Percentiles rank a stretch among this genome's conserved stretches.
Evolutionary conservation across 2,329 filamentous ascomycete species (phyloP).

Genomic region (Verticillium dahliae): DNA sequence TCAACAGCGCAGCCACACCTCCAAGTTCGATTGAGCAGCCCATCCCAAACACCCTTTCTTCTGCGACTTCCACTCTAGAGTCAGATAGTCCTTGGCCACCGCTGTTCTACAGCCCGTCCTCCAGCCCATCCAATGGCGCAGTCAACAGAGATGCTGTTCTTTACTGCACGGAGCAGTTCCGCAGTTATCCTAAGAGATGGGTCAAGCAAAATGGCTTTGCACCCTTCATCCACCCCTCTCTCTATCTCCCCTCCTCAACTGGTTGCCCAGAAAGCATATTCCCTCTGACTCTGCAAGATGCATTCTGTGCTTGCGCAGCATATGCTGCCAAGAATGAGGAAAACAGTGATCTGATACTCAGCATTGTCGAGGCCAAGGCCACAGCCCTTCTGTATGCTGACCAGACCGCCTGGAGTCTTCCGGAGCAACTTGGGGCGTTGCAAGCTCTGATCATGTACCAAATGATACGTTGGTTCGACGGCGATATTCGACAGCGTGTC

Average conservation of each 20-base stretch:
- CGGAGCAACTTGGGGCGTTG: slow-evolving; percentile 13
- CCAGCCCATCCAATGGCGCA: slow-evolving; percentile 1
- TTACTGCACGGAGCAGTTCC: slow-evolving; percentile 12
- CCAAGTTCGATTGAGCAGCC: not conserved
- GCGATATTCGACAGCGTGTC: slow-evolving; percentile 14
- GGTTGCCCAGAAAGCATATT: slow-evolving; percentile 11
- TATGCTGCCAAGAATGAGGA: slow-evolving; percentile 17
- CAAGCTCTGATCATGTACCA: slow-evolving; percentile 17
- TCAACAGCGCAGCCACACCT: slow-evolving; percentile 8
- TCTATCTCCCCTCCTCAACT: slow-evolving; percentile 13
- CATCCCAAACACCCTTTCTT: slow-evolving; percentile 7
- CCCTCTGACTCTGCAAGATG: slow-evolving; percentile 18
- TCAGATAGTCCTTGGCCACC: slow-evolving; percentile 5
- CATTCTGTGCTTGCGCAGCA: slow-evolving; percentile 17
- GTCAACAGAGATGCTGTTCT: slow-evolving; percentile 8
- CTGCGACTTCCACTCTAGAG: slow-evolving; percentile 1
- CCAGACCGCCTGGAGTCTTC: slow-evolving; percentile 8
- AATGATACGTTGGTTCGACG: slow-evolving; percentile 16
- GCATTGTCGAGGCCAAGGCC: slow-evolving; percentile 15
- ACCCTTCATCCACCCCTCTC: slow-evolving; percentile 19
- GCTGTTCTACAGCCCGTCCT: slow-evolving; percentile 8
- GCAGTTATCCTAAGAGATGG: slow-evolving; percentile 18
- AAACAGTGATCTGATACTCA: slow-evolving; percentile 16
- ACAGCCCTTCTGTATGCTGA: slow-evolving; percentile 12
- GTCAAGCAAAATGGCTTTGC: slow-evolving; percentile 14